These are phyloP conservation scores for Mycogone perniciosa DNA, from an alignment of 2,329 filamentous ascomycete genomes.

Conservation along the genomic window DNA sequence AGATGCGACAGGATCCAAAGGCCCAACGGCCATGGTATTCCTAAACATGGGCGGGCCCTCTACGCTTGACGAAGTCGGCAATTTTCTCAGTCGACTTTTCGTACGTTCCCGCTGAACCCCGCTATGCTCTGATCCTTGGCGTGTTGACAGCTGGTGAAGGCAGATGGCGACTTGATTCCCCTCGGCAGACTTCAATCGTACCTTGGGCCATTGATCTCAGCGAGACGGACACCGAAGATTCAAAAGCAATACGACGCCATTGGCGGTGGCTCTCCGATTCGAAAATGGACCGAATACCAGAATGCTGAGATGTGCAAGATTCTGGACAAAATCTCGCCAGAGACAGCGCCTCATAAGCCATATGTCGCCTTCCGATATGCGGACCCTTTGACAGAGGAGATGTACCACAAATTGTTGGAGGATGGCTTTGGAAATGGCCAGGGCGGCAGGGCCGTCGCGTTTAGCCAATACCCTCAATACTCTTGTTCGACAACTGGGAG, in stretches of 20 bases:
- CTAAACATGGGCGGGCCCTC: conserved; percentile 98
- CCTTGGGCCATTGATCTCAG: conserved; percentile 79
- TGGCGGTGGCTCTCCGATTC: conserved; percentile 94
- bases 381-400: conserved; percentile 85
- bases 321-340: conserved; percentile 80
- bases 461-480: conserved; percentile 98
- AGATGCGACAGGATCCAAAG: conserved; percentile 61
- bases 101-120: conserved; percentile 44
- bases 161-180: conserved; percentile 92
- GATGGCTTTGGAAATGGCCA: conserved; percentile 88
- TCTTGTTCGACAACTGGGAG: conserved; percentile 96
- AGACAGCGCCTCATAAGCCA: conserved; percentile 92
- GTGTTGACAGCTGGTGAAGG: conserved; percentile 40
- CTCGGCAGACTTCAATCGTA: conserved; percentile 87
- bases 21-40: conserved; percentile 96
- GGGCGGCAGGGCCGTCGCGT: conserved; percentile 90
- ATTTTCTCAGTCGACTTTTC: conserved; percentile 87
- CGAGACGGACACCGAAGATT: conserved; percentile 88
- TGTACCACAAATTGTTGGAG: conserved; percentile 73
- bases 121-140: too few species aligned
- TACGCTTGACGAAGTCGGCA: conserved; percentile 78
- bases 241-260: conserved; percentile 93
- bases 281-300: conserved; percentile 96
- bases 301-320: conserved; percentile 95
- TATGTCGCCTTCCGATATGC: conserved; percentile 98